These are phyloP conservation scores for Udeniomyces megalosporus DNA, from an alignment of 768 basidiomycete genomes.

Conservation along the genomic window DNA sequence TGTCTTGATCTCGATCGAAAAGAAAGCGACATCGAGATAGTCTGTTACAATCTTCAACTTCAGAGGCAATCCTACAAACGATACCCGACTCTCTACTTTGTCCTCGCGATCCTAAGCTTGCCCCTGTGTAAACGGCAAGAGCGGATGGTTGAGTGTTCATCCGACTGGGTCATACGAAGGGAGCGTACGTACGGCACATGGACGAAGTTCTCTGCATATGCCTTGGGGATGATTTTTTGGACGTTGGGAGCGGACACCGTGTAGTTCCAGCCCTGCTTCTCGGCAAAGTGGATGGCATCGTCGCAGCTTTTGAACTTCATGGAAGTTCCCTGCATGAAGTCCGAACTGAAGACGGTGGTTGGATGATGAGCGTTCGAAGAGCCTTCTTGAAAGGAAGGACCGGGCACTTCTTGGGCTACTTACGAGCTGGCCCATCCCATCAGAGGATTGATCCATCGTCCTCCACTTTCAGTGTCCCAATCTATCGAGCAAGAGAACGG, in stretches of 20 bases:
- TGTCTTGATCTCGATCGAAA: too few species aligned
- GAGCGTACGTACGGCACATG: constrained; percentile 38
- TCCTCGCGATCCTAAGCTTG: constrained; percentile 3
- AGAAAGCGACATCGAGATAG: too few species aligned
- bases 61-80: too few species aligned
- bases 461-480: constrained; percentile 22
- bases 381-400: not conserved
- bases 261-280: constrained; percentile 74
- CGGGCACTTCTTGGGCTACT: too few species aligned
- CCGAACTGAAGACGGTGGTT: constrained; percentile 42
- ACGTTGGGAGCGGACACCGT: constrained; percentile 50
- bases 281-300: constrained; percentile 73
- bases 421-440: constrained; percentile 96
- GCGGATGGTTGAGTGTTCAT: not conserved
- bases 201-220: constrained; percentile 79
- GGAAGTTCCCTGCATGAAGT: constrained; percentile 87
- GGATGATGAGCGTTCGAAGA: not conserved
- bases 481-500: too few species aligned
- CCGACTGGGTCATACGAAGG: too few species aligned
- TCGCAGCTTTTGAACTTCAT: constrained; percentile 70
- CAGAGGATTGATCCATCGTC: constrained; percentile 92
- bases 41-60: too few species aligned
- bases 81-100: too few species aligned
- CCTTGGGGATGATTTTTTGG: constrained; percentile 64
- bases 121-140: not conserved